phyloP scores from a whole-genome alignment of 345 rosid genomes.

The Acer saccharum region DNA sequence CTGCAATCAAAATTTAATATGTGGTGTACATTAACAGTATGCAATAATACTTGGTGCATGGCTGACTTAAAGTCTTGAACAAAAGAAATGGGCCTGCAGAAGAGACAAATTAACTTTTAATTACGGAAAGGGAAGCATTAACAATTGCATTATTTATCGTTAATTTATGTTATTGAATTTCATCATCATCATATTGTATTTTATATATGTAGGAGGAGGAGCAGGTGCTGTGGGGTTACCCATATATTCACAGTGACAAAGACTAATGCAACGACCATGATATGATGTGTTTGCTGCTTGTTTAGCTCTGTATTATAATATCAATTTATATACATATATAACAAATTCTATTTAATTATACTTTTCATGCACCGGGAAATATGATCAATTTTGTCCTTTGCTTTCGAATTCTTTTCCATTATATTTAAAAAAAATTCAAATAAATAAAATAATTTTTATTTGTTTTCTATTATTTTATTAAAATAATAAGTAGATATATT shows the following conservation, averaged over 20 bases:
- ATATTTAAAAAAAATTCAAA: too few relatives aligned
- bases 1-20: too few relatives aligned
- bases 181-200: neutral
- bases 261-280: constrained; percentile 11
- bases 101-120: constrained; percentile 3
- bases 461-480: too few relatives aligned
- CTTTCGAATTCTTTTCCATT: too few relatives aligned
- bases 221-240: constrained; percentile 1
- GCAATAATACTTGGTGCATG: neutral
- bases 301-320: neutral
- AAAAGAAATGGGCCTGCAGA: constrained; percentile 1
- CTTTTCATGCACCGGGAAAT: too few relatives aligned
- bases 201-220: neutral
- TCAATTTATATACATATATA: too few relatives aligned
- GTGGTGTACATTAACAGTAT: too few relatives aligned
- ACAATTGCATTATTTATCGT: neutral
- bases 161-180: constrained; percentile 1
- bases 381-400: too few relatives aligned
- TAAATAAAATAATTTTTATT: too few relatives aligned
- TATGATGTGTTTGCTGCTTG: constrained; percentile 4
- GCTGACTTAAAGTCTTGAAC: neutral
- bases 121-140: neutral
- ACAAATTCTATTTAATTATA: too few relatives aligned
- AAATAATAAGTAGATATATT: too few relatives aligned
- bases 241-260: neutral